Evolutionary conservation across 2,329 filamentous ascomycete species (phyloP).

Genomic region (Fusarium zealandicum): DNA sequence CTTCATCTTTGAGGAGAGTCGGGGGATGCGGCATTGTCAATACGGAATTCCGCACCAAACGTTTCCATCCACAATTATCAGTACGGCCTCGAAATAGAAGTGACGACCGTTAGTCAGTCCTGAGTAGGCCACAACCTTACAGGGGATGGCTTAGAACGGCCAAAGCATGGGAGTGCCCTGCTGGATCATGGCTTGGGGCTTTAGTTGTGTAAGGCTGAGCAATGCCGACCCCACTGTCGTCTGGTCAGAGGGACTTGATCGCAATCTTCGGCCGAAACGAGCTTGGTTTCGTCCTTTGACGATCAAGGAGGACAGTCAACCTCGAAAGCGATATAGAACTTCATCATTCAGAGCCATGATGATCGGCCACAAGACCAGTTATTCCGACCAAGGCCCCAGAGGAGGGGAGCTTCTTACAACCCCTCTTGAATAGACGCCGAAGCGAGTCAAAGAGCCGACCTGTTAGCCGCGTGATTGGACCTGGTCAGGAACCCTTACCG

Average conservation of each 20-base stretch:
- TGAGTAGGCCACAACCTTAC: slow-evolving; percentile 20
- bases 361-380: slow-evolving; percentile 3
- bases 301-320: background rate
- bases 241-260: background rate
- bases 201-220: slow-evolving; percentile 34
- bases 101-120: slow-evolving; percentile 12
- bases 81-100: background rate
- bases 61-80: background rate
- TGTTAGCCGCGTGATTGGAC: slow-evolving; percentile 43
- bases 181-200: slow-evolving; percentile 21
- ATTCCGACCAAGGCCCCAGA: slow-evolving; percentile 16
- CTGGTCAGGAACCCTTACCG: slow-evolving; percentile 16
- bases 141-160: slow-evolving; percentile 7
- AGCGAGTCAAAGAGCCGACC: slow-evolving; percentile 41
- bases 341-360: background rate
- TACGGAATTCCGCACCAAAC: background rate
- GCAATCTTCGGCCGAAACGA: background rate
- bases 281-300: slow-evolving; percentile 4
- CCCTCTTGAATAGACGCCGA: slow-evolving; percentile 44
- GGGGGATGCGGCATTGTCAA: background rate
- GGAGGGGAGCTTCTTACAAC: slow-evolving; percentile 13
- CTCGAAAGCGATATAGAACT: slow-evolving; percentile 4
- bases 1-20: slow-evolving; percentile 2
- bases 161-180: slow-evolving; percentile 16
- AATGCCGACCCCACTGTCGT: slow-evolving; percentile 16